Base-by-base conservation (phyloP, 139 green algal genomes). In the Microglena sp. region DNA sequence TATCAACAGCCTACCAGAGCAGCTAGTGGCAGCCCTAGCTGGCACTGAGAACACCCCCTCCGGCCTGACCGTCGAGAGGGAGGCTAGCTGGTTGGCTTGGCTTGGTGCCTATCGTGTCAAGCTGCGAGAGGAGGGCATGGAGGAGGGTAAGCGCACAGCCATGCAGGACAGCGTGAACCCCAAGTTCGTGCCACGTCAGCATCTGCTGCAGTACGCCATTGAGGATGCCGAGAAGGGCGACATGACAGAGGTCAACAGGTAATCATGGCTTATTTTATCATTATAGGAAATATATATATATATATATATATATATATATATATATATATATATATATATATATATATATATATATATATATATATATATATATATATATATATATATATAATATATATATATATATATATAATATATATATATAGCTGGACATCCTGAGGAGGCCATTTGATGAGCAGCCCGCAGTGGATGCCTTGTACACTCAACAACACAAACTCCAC, bases 151-250 rank as follows among this genome's bases (percentile, higher is more conserved):
- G 43, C 70, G 85, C 4, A 40, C 45, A 45, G 67, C 66, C 28
- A 45, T 64, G 31, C 86, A 93, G 75, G 63, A 81, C 11, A 28
- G 26, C 0, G 77, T 62, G 33, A 92, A 87, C 74, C 89, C 89
- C 2, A 84, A 82, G 45, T 88, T 91, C 70, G 71, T 96, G 15
- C 81, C 89, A 0, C 74, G 89, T 0, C 92, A 96, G 72, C 87
- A 94, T 77, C 71, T 95, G 40, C 68, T 95, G 69, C 77, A 86
- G 60, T 74, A 72, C n/a, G 78, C 80, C n/a, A 94, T 92, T 35
- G 73, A 56, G 2, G 61, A 62, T 7, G 81, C 70, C 3, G 83
- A 87, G 55, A 27, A 45, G 2, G 81, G 78, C 4, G 71, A 87
- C 34, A 77, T 70, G 55, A 40, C 34, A 58, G 45, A 71, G 67